Evolutionary conservation across 306 rosid species (phyloP), one percentile per base, ranked within the genome.

Genomic region (Cucurbita pepo): DNA sequence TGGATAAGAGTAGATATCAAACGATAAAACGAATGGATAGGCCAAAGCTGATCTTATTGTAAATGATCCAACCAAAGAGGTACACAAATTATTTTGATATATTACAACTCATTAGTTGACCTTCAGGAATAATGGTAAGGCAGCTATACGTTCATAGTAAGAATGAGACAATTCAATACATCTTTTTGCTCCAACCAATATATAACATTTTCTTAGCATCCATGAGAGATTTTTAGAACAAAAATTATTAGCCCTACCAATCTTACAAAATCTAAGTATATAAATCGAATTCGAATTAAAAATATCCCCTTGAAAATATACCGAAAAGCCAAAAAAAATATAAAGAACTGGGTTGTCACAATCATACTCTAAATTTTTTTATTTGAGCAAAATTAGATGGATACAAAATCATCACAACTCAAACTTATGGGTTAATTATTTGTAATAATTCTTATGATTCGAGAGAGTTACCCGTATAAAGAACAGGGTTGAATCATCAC

Each of bases 71-170:
- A 65, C 0, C 54, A 66, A 19, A 21, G 55, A 45, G 72, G 72
- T 67, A 41, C 56, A 5, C 56, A 25, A 47, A 47, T 47, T 47
- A 0, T 47, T 67, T 67, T 22, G 73, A 47, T 21, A 22, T 3
- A 69, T 48, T 14, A 69, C 56, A 69, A 48, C 73, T 47, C 57
- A 69, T 69, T 48, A 48, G 73, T 67, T 67, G 73, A 67, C 73
- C 25, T 67, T 67, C 1, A 5, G 37, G 22, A 14, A 13, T 25
- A 41, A 67, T 22, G 37, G 73, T 47, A 22, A 48, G 44, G 14
- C n/a, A 22, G 18, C 56, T 25, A 25, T 48, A 15, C 57, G 15
- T 69, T 48, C 57, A 45, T 69, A 25, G 43, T 48, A 47, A 69
- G 57, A 69, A 69, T 69, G 43, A 13, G 73, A 69, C 57, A 48